These are phyloP conservation scores for Macrolepiota fuliginosa DNA, from an alignment of 768 basidiomycete species.

Conservation along the genomic window DNA sequence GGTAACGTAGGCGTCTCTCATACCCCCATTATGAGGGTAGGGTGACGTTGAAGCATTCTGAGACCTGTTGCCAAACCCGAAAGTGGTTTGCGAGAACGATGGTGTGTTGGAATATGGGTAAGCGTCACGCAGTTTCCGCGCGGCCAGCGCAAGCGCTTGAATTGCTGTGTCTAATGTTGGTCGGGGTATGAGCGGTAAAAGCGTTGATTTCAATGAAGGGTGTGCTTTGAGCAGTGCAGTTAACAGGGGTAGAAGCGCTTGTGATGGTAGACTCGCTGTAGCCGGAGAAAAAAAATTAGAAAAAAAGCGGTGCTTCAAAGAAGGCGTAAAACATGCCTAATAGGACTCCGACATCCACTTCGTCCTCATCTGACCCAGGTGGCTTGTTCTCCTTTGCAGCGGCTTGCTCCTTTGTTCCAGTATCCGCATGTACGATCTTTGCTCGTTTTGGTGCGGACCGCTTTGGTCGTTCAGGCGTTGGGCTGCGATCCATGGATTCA, in stretches of 20 bases:
- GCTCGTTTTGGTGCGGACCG: conserved; percentile 68
- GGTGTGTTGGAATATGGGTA: conserved; percentile 73
- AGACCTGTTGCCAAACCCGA: conserved; percentile 31
- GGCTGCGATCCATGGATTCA: conserved; percentile 81
- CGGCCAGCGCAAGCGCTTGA: conserved; percentile 63
- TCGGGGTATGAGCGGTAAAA: conserved; percentile 80
- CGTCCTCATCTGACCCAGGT: conserved; percentile 43
- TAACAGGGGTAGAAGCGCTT: conserved; percentile 73
- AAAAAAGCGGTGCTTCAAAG: not conserved
- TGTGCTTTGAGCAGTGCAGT: conserved; percentile 65
- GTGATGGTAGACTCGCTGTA: conserved; percentile 73
- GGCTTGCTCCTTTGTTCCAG: conserved; percentile 38
- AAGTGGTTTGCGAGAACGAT: conserved; percentile 28
- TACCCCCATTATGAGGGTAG: conserved; percentile 41
- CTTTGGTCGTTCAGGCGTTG: conserved; percentile 78
- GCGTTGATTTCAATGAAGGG: conserved; percentile 66
- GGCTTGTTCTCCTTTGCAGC: conserved; percentile 49
- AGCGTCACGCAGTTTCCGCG: conserved; percentile 75
- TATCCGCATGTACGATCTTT: conserved; percentile 36
- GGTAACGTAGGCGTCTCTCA: conserved; percentile 80
- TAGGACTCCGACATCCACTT: conserved; percentile 77
- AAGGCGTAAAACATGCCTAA: conserved; percentile 52
- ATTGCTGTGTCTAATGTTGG: conserved; percentile 76
- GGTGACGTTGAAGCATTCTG: conserved; percentile 18
- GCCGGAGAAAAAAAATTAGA: conserved; percentile 15